These are phyloP conservation scores for Thielaviopsis punctulata DNA, from an alignment of 2,329 filamentous ascomycete genomes.

Conservation along the genomic window DNA sequence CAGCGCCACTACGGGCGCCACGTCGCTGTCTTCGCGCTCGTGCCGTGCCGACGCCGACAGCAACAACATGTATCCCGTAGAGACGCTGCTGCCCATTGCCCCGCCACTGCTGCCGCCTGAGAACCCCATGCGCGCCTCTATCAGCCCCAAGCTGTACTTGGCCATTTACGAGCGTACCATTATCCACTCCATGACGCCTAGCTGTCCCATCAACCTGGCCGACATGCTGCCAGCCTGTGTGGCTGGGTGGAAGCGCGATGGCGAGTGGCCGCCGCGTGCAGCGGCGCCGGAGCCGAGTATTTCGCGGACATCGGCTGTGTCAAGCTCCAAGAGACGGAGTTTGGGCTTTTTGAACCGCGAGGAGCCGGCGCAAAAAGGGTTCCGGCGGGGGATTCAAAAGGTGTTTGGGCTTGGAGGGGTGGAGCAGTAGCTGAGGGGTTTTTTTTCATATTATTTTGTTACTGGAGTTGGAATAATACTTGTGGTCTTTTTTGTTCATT, in stretches of 20 bases:
- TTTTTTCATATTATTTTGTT: no score
- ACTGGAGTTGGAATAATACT: no score
- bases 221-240: slow-evolving; percentile 72
- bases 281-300: slow-evolving; percentile 28
- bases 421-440: not conserved
- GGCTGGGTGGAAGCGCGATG: slow-evolving; percentile 79
- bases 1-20: not conserved
- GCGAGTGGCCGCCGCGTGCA: slow-evolving; percentile 70
- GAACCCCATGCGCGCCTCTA: slow-evolving; percentile 62
- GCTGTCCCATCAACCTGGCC: slow-evolving; percentile 71
- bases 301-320: slow-evolving; percentile 18
- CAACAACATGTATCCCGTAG: slow-evolving; percentile 28
- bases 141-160: slow-evolving; percentile 55
- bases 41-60: not conserved
- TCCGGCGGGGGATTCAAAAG: slow-evolving; percentile 29
- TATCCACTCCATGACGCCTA: slow-evolving; percentile 59
- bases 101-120: slow-evolving; percentile 53
- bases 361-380: slow-evolving; percentile 18
- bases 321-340: slow-evolving; percentile 26
- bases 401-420: slow-evolving; percentile 14
- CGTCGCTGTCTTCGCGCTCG: not conserved
- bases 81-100: slow-evolving; percentile 53
- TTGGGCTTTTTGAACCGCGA: slow-evolving; percentile 29
- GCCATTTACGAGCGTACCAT: slow-evolving; percentile 86
- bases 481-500: not conserved